A percentile compares a stretch with the other conserved stretches of the same genome.
Evolutionary conservation across 306 rosid species (phyloP).

Genomic region (cucumber (Cucumis sativus)): Cucumber_9930_V3 NC_026656.2:22317001-22317500

Average conservation of each 20-base stretch:
- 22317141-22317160: background rate
- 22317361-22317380: too few relatives aligned
- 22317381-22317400: too few relatives aligned
- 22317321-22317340: too few relatives aligned
- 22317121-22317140: background rate
- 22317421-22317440: too few relatives aligned
- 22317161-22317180: conserved; percentile 4
- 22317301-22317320: background rate
- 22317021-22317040: background rate
- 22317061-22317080: too few relatives aligned
- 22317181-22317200: background rate
- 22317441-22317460: too few relatives aligned
- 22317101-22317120: background rate
- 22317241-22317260: background rate
- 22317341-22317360: too few relatives aligned
- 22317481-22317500: too few relatives aligned
- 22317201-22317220: background rate
- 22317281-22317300: background rate
- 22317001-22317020: background rate
- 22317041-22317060: background rate
- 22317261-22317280: background rate
- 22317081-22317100: background rate
- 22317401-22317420: too few relatives aligned
- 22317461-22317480: too few relatives aligned
- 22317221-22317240: background rate